A percentile compares a stretch with the other conserved stretches of the same genome.
Evolutionary conservation across 2,329 filamentous ascomycete species (phyloP).

Genomic region (Exophiala mesophila): DNA sequence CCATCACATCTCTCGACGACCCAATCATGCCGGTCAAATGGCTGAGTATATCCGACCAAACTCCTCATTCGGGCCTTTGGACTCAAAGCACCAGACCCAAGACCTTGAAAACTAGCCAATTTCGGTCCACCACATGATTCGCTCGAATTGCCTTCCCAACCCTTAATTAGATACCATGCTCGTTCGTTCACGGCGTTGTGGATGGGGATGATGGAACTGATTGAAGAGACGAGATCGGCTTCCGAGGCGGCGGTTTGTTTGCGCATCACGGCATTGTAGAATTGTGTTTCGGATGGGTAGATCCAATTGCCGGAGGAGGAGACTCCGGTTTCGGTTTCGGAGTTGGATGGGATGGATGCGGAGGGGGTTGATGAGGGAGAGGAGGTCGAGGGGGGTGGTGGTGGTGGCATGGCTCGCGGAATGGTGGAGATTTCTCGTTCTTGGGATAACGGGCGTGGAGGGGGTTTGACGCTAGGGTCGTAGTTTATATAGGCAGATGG

Average conservation of each 20-base stretch:
- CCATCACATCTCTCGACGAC: constrained; percentile 83
- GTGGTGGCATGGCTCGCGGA: constrained; percentile 52
- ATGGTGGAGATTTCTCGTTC: constrained; percentile 76
- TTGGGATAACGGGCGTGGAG: constrained; percentile 51
- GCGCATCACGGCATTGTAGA: constrained; percentile 93
- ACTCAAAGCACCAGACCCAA: constrained; percentile 55
- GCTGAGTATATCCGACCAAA: constrained; percentile 79
- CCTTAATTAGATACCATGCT: constrained; percentile 85
- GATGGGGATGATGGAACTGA: constrained; percentile 80
- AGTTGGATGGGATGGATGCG: constrained; percentile 57
- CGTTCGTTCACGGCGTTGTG: constrained; percentile 98
- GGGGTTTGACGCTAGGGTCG: constrained; percentile 27
- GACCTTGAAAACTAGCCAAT: constrained; percentile 75
- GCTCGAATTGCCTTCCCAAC: constrained; percentile 63
- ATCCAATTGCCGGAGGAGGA: constrained; percentile 80
- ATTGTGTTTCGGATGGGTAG: constrained; percentile 94
- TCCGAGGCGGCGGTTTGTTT: constrained; percentile 61
- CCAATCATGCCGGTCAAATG: constrained; percentile 98
- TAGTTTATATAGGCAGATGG: constrained; percentile 18
- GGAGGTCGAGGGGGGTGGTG: constrained; percentile 24
- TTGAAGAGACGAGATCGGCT: constrained; percentile 39
- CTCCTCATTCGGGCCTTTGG: constrained; percentile 66
- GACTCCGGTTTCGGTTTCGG: constrained; percentile 72
- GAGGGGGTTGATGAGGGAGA: constrained; percentile 29
- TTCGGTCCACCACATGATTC: constrained; percentile 65